These are phyloP conservation scores for Cordyceps fumosorosea DNA, from an alignment of 2,329 filamentous ascomycete genomes.

Conservation along the genomic window DNA sequence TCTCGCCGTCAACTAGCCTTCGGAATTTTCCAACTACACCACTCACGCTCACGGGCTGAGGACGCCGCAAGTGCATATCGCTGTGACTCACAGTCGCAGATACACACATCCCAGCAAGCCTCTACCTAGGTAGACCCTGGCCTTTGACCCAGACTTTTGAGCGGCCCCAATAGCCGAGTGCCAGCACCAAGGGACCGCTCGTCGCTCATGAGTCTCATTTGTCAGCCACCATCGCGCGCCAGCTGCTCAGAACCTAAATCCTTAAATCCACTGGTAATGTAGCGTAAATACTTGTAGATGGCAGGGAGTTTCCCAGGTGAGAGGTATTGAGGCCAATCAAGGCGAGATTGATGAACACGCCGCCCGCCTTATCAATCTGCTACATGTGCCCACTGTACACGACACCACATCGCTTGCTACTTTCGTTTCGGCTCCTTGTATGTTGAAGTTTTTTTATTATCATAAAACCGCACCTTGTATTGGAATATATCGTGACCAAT, in stretches of 20 bases:
- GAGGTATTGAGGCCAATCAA: too few species aligned
- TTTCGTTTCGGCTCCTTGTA: background rate
- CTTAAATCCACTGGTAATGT: too few species aligned
- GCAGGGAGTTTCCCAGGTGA: too few species aligned
- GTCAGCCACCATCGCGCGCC: background rate
- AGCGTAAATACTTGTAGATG: too few species aligned
- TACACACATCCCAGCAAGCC: background rate
- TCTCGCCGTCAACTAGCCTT: background rate
- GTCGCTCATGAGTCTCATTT: background rate
- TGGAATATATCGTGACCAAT: background rate
- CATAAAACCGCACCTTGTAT: background rate
- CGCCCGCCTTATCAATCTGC: slow-evolving; percentile 3
- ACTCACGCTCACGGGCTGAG: background rate
- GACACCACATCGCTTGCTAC: background rate
- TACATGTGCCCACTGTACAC: background rate
- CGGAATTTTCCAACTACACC: background rate
- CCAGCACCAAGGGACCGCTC: background rate
- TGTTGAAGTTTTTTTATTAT: background rate
- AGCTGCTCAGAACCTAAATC: too few species aligned
- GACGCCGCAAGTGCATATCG: background rate
- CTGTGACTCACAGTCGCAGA: slow-evolving; percentile 9
- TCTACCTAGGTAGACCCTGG: background rate
- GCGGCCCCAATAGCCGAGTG: background rate
- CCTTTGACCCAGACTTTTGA: background rate
- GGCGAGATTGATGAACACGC: too few species aligned